These are phyloP conservation scores for Talaromyces sp. DNA, from an alignment of 2,329 filamentous ascomycete species.

Conservation along the genomic window DNA sequence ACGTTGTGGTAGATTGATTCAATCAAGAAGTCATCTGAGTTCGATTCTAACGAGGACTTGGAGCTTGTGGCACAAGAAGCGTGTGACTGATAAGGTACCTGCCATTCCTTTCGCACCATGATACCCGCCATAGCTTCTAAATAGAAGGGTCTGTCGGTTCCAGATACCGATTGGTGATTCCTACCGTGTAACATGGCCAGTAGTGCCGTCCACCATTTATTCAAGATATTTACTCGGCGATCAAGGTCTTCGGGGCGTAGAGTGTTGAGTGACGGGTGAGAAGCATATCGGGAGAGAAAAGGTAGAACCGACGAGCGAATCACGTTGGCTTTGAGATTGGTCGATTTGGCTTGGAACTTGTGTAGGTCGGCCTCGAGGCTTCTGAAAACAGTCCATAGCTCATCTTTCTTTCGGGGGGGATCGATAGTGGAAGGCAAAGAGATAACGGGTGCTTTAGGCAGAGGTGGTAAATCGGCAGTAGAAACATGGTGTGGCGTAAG, in stretches of 20 bases:
- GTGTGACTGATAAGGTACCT: slow-evolving; percentile 45
- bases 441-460: slow-evolving; percentile 41
- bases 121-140: slow-evolving; percentile 74
- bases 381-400: slow-evolving; percentile 64
- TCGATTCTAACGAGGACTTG: slow-evolving; percentile 56
- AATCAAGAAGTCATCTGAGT: slow-evolving; percentile 62
- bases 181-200: slow-evolving; percentile 75
- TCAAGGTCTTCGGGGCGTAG: slow-evolving; percentile 79
- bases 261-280: slow-evolving; percentile 60
- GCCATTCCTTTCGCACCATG: slow-evolving; percentile 88
- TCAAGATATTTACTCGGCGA: slow-evolving; percentile 69
- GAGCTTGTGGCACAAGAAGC: slow-evolving; percentile 50
- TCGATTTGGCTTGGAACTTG: slow-evolving; percentile 72
- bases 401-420: slow-evolving; percentile 57
- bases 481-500: slow-evolving; percentile 23
- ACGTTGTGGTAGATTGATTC: slow-evolving; percentile 83
- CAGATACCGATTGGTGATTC: slow-evolving; percentile 70
- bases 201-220: slow-evolving; percentile 85
- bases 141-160: slow-evolving; percentile 75
- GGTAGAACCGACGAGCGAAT: slow-evolving; percentile 68
- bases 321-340: slow-evolving; percentile 67
- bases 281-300: slow-evolving; percentile 66
- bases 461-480: slow-evolving; percentile 24
- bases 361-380: slow-evolving; percentile 64
- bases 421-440: slow-evolving; percentile 43